Evolutionary conservation across 345 rosid species (phyloP).

Genomic region (Aquilaria sinensis): DNA sequence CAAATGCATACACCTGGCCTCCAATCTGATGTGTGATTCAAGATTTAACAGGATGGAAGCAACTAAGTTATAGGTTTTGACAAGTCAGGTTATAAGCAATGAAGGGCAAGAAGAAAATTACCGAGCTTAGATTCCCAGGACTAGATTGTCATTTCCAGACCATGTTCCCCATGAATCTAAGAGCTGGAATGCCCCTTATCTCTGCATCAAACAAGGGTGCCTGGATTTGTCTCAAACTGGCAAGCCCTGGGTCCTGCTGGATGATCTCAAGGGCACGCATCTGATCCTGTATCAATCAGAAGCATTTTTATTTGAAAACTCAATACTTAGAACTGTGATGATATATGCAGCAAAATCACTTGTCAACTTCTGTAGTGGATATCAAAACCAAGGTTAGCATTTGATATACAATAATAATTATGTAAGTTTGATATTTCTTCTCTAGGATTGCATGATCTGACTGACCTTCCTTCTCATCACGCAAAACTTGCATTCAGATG

Average conservation of each 20-base stretch:
- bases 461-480: slow-evolving; percentile 58
- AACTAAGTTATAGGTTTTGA: too few species aligned
- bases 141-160: slow-evolving; percentile 42
- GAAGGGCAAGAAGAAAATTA: too few species aligned
- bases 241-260: slow-evolving; percentile 44
- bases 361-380: too few species aligned
- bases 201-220: slow-evolving; percentile 63
- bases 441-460: neutral
- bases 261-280: slow-evolving; percentile 46
- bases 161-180: slow-evolving; percentile 64
- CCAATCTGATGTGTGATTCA: too few species aligned
- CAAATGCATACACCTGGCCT: too few species aligned
- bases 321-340: neutral
- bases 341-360: neutral
- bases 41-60: too few species aligned
- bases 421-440: too few species aligned
- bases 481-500: slow-evolving; percentile 69
- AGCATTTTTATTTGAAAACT: neutral
- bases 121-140: too few species aligned
- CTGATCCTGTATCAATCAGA: slow-evolving; percentile 49
- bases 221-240: slow-evolving; percentile 40
- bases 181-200: slow-evolving; percentile 79
- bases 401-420: too few species aligned
- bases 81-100: too few species aligned
- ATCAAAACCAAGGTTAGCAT: too few species aligned